Base-by-base conservation (phyloP, 139 green algal species). In the Asterochloris erici region DNA sequence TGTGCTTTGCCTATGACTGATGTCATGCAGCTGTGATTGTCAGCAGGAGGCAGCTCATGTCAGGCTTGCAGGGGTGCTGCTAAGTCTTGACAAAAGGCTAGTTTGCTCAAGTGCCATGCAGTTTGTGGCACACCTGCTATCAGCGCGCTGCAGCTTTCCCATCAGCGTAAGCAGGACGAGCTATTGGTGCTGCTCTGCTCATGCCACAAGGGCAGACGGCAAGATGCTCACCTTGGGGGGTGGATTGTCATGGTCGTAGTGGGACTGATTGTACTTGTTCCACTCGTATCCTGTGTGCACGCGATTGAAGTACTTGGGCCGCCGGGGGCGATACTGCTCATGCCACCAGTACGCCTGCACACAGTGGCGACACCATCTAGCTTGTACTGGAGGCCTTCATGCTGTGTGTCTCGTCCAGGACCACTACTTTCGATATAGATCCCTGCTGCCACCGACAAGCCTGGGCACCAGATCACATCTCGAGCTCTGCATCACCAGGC, bases 201-300 rank as follows among this genome's bases (percentile, higher is more conserved):
- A 23, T 27, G 68, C 21, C 68, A 73, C 68, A 73, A 68, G 75
- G 14, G 28, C 38, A 6, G 16, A 27, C 26, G 9, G 0, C 68
- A 38, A 68, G 17, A 13, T 17, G 24, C 66, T 62, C 63, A 95
- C 90, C 91, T 99, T 99, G 84, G 97, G 97, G 23, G 97, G 97
- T 66, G 97, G 97, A 91, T 99, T 99, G 87, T 99, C 97, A 26
- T 91, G 89, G 88, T 99, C 97, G 86, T 99, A 99, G 89, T 99
- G 97, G 73, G 97, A 98, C 89, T 97, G 96, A 90, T 99, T 99
- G 94, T 99, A 99, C 91, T 98, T 98, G 90, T 98, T 99, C 97
- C 97, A 99, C 82, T 99, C 96, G 86, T 98, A 99, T 63, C 91
- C 91, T 0, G 94, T 98, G 90, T 98, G 95, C 75, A 98, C 94